Percentiles rank a stretch among this genome's conserved stretches.
Evolutionary conservation across 2,329 filamentous ascomycete species (phyloP).

Genomic region (Fonsecaea multimorphosa): DNA sequence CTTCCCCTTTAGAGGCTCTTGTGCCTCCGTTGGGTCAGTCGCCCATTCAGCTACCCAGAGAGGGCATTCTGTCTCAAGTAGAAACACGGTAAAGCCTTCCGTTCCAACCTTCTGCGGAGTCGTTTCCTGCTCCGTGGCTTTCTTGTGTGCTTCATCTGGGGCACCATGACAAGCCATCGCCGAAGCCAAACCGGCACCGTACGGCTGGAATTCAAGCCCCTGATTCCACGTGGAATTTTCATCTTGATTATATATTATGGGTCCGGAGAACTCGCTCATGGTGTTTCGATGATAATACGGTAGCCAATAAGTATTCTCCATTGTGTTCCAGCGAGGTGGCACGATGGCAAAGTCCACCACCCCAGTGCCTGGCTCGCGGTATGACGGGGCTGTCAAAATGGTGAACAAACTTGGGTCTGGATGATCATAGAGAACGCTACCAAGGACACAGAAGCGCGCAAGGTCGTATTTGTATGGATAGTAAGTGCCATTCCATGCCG

Average conservation of each 20-base stretch:
- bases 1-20: too few relatives aligned
- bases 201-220: constrained; percentile 19
- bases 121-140: constrained; percentile 14
- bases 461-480: constrained; percentile 52
- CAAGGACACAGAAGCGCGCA: constrained; percentile 50
- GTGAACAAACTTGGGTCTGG: constrained; percentile 51
- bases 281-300: constrained; percentile 53
- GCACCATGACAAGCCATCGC: constrained; percentile 25
- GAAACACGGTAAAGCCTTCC: constrained; percentile 29
- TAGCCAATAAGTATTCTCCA: constrained; percentile 49
- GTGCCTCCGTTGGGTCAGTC: too few relatives aligned
- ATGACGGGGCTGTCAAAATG: constrained; percentile 49
- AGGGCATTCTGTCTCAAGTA: constrained; percentile 34
- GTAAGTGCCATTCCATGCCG: constrained; percentile 75
- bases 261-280: constrained; percentile 43
- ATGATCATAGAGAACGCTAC: constrained; percentile 49
- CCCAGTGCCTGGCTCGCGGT: constrained; percentile 38
- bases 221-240: constrained; percentile 15
- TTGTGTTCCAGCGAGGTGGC: constrained; percentile 49
- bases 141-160: constrained; percentile 11
- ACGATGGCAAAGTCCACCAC: constrained; percentile 50
- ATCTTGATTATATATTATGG: constrained; percentile 29
- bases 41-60: constrained; percentile 32
- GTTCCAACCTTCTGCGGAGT: constrained; percentile 22
- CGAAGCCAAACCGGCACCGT: constrained; percentile 7